Evolutionary conservation across 2,329 filamentous ascomycete species (phyloP).

Genomic region (Venturia aucupariae): DNA sequence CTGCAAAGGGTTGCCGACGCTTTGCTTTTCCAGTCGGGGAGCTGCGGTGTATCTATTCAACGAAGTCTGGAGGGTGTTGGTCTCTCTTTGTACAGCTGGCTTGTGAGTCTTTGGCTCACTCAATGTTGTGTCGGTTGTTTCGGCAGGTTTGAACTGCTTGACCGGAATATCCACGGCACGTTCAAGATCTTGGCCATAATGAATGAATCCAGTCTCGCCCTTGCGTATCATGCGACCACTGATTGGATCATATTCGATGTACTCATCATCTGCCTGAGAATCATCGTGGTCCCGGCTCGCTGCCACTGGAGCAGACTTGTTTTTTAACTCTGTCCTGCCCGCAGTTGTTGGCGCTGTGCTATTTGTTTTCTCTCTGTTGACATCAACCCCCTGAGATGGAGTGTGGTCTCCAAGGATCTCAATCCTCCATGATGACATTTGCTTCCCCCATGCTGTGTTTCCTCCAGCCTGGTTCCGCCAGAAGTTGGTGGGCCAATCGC

Average conservation of each 20-base stretch:
- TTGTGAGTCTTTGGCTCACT: background rate
- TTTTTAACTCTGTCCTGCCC: background rate
- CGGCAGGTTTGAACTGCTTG: background rate
- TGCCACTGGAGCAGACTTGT: background rate
- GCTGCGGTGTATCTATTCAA: background rate
- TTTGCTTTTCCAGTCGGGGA: background rate
- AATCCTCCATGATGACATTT: background rate
- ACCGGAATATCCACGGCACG: constrained; percentile 3
- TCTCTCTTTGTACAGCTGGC: background rate
- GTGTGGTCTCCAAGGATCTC: background rate
- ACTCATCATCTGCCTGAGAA: background rate
- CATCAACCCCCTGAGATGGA: background rate
- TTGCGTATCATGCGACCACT: constrained; percentile 14
- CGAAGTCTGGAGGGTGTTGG: background rate
- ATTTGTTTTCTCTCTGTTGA: background rate
- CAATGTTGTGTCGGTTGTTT: background rate
- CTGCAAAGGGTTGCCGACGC: background rate
- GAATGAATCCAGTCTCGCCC: constrained; percentile 1
- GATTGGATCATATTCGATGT: constrained; percentile 14
- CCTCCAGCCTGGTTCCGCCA: constrained; percentile 8
- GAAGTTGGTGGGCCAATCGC: background rate
- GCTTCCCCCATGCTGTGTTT: background rate
- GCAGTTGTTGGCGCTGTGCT: background rate
- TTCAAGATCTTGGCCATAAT: constrained; percentile 6
- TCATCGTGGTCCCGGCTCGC: background rate